Evolutionary conservation across 345 rosid genomes (phyloP), one percentile per base, ranked within the genome.

Genomic region (Atalantia buxifolia): DNA sequence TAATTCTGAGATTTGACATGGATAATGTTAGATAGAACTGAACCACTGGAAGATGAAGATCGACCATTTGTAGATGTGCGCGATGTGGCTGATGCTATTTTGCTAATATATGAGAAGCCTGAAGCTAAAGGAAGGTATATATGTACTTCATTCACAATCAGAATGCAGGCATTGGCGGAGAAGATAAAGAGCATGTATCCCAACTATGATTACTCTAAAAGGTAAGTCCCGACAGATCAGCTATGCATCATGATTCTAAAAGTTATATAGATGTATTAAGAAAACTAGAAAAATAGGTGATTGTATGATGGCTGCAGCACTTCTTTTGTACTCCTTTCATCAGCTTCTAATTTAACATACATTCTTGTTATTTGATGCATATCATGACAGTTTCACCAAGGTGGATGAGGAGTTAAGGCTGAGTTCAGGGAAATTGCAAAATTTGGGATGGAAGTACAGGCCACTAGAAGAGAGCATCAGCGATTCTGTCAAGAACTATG

Each of bases 41-140:
- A 86, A 59, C 48, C 89, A 1, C 22, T 84, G 78, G 87, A 85
- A 36, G 78, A 88, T 80, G 81, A 78, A 77, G 9, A 22, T 1
- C 75, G 83, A 30, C 7, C 14, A 30, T 31, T 87, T 6, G 86
- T 79, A 40, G 87, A 87, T 57, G 88, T 82, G 22, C 83, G 82
- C 19, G 87, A 87, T 55, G 85, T 80, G 1, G 80, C 85, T 18
- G 80, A 78, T 27, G 88, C 82, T 24, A 79, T 92, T 66, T 81
- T 89, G 59, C 83, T 90, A 82, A 84, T 79, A 33, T 90, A 90
- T 66, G 90, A 85, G 86, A 91, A 86, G 67, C 72, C 84, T 12
- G 87, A 81, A 78, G 88, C 88, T 0, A 64, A 79, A 83, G 88
- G 95, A 53, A 86, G 97, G 84, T 90, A 93, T 78, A 78, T 89